A percentile compares a stretch with the other conserved stretches of the same genome.
Conservation (phyloP, 306 rosid species). For the Cotoneaster glaucophyllus region DNA sequence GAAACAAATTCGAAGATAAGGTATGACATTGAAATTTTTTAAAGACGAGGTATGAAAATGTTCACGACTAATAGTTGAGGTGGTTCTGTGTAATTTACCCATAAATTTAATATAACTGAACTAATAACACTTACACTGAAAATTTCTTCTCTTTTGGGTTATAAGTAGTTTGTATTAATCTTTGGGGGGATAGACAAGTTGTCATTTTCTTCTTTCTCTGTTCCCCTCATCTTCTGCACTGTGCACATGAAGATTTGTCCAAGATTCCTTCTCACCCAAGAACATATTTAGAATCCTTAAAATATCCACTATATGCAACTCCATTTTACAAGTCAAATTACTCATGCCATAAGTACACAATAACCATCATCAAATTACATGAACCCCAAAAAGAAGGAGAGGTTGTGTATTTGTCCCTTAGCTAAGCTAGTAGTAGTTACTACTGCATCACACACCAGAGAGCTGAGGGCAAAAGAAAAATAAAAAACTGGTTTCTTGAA, state of each 20-base stretch:
- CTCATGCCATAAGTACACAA: background rate
- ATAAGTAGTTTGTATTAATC: background rate
- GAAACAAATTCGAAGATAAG: too few relatives aligned
- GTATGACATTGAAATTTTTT: too few relatives aligned
- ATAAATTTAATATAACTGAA: too few relatives aligned
- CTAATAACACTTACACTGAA: too few relatives aligned
- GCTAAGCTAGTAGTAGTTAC: background rate
- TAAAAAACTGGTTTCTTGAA: background rate
- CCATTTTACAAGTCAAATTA: background rate
- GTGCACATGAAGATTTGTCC: background rate
- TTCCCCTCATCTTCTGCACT: background rate
- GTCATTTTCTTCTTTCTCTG: too few relatives aligned
- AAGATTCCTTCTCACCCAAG: too few relatives aligned
- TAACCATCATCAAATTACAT: background rate
- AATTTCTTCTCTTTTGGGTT: background rate
- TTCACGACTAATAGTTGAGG: too few relatives aligned
- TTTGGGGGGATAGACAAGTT: background rate
- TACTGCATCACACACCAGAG: background rate
- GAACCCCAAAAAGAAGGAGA: background rate
- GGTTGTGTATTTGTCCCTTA: background rate
- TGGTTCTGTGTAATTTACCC: too few relatives aligned
- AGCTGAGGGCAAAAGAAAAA: background rate
- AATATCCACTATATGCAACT: background rate
- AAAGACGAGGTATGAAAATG: too few relatives aligned
- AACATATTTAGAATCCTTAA: background rate